Percentiles rank a stretch among this genome's conserved stretches.
These are phyloP conservation scores for Cetradonia linearis DNA, from an alignment of 495 filamentous ascomycete genomes.

Conservation along the genomic window DNA sequence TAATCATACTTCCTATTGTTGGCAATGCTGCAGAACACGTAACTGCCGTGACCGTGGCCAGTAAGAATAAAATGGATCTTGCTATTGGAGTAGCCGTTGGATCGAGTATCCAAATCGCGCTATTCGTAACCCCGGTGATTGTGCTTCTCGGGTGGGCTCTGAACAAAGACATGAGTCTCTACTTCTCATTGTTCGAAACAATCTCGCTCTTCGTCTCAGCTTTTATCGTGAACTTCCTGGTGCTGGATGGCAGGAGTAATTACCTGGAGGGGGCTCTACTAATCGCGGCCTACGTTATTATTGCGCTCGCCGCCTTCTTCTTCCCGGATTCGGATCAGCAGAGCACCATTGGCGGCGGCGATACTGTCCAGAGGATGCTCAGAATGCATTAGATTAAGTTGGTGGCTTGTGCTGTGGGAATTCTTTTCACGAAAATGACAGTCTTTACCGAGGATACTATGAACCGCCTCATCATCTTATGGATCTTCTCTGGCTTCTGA, in stretches of 20 bases:
- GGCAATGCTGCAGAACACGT: conserved; percentile 91
- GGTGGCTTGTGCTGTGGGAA: background rate
- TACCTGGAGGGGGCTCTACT: conserved; percentile 80
- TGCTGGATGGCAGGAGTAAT: conserved; percentile 78
- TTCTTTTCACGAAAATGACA: background rate
- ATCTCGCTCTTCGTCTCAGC: conserved; percentile 74
- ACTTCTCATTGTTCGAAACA: conserved; percentile 90
- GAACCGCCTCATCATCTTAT: background rate
- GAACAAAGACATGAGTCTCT: conserved; percentile 71
- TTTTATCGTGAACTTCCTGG: conserved; percentile 79
- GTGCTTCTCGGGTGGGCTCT: conserved; percentile 86
- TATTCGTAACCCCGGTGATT: conserved; percentile 81
- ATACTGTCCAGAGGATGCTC: conserved; percentile 42
- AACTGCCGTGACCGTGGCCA: conserved; percentile 76
- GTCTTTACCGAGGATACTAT: background rate
- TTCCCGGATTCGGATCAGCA: conserved; percentile 45
- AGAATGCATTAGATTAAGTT: conserved; percentile 48
- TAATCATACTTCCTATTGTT: conserved; percentile 84
- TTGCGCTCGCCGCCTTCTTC: conserved; percentile 56
- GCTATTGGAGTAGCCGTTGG: conserved; percentile 85
- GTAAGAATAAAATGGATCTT: conserved; percentile 95
- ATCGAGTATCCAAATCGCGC: conserved; percentile 76
- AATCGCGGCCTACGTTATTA: conserved; percentile 75
- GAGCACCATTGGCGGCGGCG: conserved; percentile 31
- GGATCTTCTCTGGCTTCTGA: background rate